Evolutionary conservation across 768 basidiomycete genomes (phyloP).

Genomic region (Pleurotus sapidus): DNA sequence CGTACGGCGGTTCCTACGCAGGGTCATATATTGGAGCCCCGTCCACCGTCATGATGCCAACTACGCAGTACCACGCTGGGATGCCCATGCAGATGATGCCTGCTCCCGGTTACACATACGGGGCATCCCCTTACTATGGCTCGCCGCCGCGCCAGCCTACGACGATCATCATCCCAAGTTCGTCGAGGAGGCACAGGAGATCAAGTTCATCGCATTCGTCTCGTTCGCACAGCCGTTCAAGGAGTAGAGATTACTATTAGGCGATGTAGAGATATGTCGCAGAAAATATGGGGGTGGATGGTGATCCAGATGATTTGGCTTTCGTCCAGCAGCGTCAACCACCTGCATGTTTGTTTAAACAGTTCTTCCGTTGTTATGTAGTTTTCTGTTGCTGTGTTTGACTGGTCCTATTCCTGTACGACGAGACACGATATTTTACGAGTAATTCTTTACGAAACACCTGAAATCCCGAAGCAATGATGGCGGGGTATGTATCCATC

Average conservation of each 20-base stretch:
- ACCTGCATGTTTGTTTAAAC: not conserved
- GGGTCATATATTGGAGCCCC: not conserved
- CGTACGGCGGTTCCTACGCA: not conserved
- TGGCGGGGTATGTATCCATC: no score
- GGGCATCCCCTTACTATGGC: slow-evolving; percentile 1
- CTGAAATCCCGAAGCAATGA: no score
- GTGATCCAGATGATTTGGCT: not conserved
- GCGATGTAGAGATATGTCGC: not conserved
- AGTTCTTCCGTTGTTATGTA: not conserved
- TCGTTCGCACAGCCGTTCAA: not conserved
- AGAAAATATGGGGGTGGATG: not conserved
- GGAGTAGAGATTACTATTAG: not conserved
- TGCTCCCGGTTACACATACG: not conserved
- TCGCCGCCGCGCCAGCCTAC: not conserved
- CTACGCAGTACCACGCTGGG: not conserved
- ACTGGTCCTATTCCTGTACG: not conserved
- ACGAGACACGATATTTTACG: not conserved
- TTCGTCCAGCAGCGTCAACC: not conserved
- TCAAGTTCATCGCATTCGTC: not conserved
- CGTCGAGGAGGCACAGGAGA: not conserved
- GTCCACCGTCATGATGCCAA: slow-evolving; percentile 1
- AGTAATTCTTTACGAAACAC: no score
- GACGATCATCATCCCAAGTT: not conserved
- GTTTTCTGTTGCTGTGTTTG: not conserved
- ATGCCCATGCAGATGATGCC: not conserved